Conservation (phyloP, 345 rosid species). For the Excoecaria agallocha region DNA sequence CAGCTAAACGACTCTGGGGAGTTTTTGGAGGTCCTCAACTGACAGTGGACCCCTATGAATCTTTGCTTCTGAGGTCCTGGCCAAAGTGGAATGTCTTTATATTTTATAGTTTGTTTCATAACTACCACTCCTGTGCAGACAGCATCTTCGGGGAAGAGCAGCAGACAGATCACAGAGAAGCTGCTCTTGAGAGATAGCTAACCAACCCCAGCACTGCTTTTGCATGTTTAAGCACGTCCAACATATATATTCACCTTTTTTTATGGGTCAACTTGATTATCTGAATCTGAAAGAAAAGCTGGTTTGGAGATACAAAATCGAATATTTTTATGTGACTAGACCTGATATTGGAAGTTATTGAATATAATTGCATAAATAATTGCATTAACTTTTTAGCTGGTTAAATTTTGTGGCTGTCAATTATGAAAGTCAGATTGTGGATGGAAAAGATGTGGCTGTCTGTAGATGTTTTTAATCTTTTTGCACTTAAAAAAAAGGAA, state of each 20-base stretch:
- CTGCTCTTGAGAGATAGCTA: neutral
- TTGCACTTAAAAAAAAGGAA: neutral
- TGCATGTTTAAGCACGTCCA: neutral
- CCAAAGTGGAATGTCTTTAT: neutral
- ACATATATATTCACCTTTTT: neutral
- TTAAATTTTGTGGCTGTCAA: neutral
- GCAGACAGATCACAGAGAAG: neutral
- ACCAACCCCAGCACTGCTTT: neutral
- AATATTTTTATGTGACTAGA: neutral
- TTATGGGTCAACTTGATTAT: neutral
- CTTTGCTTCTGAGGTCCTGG: neutral
- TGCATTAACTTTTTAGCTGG: neutral
- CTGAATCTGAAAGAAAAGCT: constrained; percentile 4
- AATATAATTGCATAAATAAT: neutral
- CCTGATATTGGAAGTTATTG: neutral
- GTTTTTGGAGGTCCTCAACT: neutral
- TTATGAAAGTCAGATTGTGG: neutral
- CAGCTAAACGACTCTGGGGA: neutral
- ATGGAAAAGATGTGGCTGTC: neutral
- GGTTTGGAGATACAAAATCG: neutral
- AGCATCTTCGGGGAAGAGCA: too few species aligned
- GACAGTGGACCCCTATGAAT: neutral
- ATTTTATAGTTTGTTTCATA: too few species aligned
- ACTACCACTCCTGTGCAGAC: too few species aligned
- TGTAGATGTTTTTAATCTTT: neutral